phyloP scores from a whole-genome alignment of 768 basidiomycete genomes.

The Trametes maxima region DNA sequence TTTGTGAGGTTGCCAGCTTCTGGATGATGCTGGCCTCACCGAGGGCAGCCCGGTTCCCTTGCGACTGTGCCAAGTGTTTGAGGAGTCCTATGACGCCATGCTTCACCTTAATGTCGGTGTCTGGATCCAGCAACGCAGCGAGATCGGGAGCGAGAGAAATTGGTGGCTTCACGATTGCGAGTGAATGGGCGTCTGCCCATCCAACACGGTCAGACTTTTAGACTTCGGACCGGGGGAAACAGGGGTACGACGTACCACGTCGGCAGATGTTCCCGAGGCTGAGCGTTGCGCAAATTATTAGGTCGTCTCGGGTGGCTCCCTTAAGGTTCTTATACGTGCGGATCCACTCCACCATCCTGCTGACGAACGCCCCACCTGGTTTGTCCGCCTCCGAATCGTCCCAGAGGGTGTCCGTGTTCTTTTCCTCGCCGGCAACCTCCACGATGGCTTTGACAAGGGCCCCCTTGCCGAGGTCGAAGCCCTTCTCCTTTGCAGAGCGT shows the following conservation, averaged over 20 bases:
- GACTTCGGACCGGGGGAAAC: slow-evolving; percentile 6
- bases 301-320: slow-evolving; percentile 60
- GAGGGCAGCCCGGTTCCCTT: slow-evolving; percentile 59
- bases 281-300: slow-evolving; percentile 81
- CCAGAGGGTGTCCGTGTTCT: slow-evolving; percentile 79
- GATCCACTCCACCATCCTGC: slow-evolving; percentile 77
- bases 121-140: slow-evolving; percentile 60
- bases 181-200: slow-evolving; percentile 56
- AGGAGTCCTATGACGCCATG: slow-evolving; percentile 87
- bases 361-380: slow-evolving; percentile 74
- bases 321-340: slow-evolving; percentile 49
- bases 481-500: slow-evolving; percentile 61
- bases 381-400: slow-evolving; percentile 55
- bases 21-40: slow-evolving; percentile 65
- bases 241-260: slow-evolving; percentile 52
- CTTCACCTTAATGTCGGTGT: slow-evolving; percentile 78
- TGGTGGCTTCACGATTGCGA: slow-evolving; percentile 50
- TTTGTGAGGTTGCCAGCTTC: slow-evolving; percentile 58
- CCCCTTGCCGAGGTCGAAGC: slow-evolving; percentile 81
- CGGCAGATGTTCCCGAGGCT: slow-evolving; percentile 81
- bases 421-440: slow-evolving; percentile 81
- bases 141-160: slow-evolving; percentile 68
- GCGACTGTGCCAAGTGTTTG: slow-evolving; percentile 76
- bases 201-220: slow-evolving; percentile 10
- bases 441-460: slow-evolving; percentile 86